Evolutionary conservation across 2,329 filamentous ascomycete species (phyloP).

Genomic region (Aspergillus luchuensis): DNA sequence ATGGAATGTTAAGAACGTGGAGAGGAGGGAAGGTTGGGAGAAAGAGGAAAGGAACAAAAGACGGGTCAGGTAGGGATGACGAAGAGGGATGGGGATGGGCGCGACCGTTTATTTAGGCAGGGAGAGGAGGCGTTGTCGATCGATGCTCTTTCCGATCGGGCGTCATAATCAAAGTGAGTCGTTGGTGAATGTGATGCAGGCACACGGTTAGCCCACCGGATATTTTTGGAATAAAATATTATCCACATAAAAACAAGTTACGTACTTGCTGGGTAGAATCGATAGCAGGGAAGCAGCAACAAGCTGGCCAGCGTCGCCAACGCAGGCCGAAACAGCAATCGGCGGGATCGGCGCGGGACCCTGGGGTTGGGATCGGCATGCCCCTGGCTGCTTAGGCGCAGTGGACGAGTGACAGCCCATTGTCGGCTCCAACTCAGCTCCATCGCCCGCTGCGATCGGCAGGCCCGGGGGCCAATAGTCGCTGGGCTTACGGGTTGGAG

Average conservation of each 20-base stretch:
- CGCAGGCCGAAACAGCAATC: slow-evolving; percentile 4
- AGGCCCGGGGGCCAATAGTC: background rate
- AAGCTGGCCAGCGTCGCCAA: background rate
- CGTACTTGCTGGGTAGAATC: background rate
- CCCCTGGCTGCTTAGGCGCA: background rate
- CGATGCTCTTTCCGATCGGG: background rate
- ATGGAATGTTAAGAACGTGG: background rate
- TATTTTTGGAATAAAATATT: too few species aligned
- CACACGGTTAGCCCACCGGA: background rate
- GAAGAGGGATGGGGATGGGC: background rate
- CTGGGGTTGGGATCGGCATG: slow-evolving; percentile 4
- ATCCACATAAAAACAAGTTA: too few species aligned
- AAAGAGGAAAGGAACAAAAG: background rate
- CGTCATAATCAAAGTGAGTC: background rate
- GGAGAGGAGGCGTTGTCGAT: background rate
- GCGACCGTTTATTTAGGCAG: background rate
- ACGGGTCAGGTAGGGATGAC: background rate
- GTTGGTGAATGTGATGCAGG: background rate
- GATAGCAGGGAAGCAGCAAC: background rate
- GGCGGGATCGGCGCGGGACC: slow-evolving; percentile 8
- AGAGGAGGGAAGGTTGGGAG: background rate
- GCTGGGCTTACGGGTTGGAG: background rate
- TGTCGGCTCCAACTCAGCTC: background rate
- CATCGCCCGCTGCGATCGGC: background rate
- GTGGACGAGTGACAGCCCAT: background rate